Evolutionary conservation across 2,329 filamentous ascomycete species (phyloP).

Genomic region (Aureobasidium sp.): DNA sequence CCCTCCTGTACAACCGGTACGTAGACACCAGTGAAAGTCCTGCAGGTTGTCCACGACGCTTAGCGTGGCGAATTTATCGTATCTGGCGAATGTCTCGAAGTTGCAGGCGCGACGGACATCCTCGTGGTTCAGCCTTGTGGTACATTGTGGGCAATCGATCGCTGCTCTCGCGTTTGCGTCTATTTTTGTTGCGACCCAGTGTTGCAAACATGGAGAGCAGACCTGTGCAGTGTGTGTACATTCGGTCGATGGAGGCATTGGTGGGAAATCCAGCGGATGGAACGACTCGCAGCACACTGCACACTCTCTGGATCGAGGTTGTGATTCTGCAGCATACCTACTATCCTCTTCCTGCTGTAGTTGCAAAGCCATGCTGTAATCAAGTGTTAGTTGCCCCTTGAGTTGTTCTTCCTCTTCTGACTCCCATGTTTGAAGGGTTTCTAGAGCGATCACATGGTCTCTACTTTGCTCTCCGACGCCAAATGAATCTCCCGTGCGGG

Average conservation of each 20-base stretch:
- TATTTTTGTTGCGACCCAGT: conserved; percentile 35
- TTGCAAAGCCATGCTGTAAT: neutral
- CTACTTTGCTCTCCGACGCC: neutral
- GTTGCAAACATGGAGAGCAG: conserved; percentile 33
- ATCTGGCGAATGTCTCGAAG: conserved; percentile 39
- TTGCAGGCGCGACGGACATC: conserved; percentile 44
- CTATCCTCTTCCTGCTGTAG: neutral
- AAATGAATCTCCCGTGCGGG: neutral
- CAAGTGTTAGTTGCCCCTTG: neutral
- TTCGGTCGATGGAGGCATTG: conserved; percentile 25
- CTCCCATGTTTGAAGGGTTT: neutral
- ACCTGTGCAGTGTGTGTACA: conserved; percentile 31
- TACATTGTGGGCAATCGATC: conserved; percentile 49
- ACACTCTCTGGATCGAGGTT: conserved; percentile 24
- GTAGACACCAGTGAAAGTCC: conserved; percentile 49
- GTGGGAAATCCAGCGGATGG: conserved; percentile 27
- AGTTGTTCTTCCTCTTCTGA: neutral
- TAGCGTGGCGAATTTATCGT: conserved; percentile 40
- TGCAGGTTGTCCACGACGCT: conserved; percentile 38
- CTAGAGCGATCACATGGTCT: neutral
- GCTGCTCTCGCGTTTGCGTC: conserved; percentile 37
- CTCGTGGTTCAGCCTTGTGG: conserved; percentile 35
- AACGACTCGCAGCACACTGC: conserved; percentile 31
- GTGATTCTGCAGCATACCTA: neutral
- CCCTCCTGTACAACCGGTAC: conserved; percentile 43